Evolutionary conservation across 169 alveolate species (phyloP).

Genomic region (Plasmodium malariae): DNA sequence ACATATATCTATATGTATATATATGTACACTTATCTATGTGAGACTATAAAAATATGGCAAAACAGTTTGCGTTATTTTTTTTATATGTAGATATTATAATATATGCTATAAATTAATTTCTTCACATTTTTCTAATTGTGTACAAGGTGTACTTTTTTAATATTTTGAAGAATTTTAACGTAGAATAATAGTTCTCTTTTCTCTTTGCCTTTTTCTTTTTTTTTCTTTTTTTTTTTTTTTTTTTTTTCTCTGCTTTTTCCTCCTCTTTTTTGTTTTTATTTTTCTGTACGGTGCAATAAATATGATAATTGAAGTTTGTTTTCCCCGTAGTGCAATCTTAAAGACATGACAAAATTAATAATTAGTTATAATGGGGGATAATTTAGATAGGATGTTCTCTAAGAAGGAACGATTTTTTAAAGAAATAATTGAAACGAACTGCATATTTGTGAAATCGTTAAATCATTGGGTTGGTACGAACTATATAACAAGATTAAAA

Average conservation of each 20-base stretch:
- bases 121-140: neutral
- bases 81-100: neutral
- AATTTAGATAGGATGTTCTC: conserved; percentile 47
- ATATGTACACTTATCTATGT: neutral
- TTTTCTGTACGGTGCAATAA: neutral
- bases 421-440: conserved; percentile 58
- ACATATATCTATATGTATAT: neutral
- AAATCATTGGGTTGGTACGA: conserved; percentile 68
- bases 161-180: neutral
- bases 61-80: neutral
- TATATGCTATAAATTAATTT: neutral
- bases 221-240: conserved; percentile 3
- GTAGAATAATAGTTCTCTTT: neutral
- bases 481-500: conserved; percentile 21
- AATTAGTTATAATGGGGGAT: conserved; percentile 24
- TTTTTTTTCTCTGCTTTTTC: conserved; percentile 7
- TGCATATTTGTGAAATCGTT: conserved; percentile 40
- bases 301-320: neutral
- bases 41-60: neutral
- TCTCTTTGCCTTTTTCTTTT: neutral
- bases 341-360: neutral
- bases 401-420: conserved; percentile 50
- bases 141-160: neutral
- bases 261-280: neutral
- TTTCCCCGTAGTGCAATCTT: too few species aligned